A percentile compares a stretch with the other conserved stretches of the same genome.
Evolutionary conservation across 805 yeast species (phyloP).

Genomic region (Cyberlindnera samutprakarnensis): DNA sequence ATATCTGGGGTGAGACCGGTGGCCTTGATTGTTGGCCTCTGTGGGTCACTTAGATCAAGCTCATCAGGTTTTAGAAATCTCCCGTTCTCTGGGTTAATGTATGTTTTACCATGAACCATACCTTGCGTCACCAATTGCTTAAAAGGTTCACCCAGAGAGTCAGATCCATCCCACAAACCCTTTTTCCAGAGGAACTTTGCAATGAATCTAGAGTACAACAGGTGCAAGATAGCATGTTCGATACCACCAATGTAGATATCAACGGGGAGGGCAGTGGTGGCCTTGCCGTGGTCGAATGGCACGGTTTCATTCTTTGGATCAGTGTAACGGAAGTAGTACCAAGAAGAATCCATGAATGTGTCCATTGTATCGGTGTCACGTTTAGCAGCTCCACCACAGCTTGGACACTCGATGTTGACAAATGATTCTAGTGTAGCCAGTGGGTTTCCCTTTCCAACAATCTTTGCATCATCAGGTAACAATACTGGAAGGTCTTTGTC

Average conservation of each 20-base stretch:
- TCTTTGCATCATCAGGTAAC: conserved; percentile 53
- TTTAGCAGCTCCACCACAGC: conserved; percentile 64
- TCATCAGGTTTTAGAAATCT: conserved; percentile 77
- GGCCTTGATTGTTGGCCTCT: conserved; percentile 36
- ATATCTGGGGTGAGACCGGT: conserved; percentile 47
- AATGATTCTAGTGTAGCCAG: conserved; percentile 60
- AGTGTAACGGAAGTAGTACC: conserved; percentile 85
- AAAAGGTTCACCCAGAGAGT: conserved; percentile 70
- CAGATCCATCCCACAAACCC: conserved; percentile 62
- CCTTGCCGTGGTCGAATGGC: conserved; percentile 49
- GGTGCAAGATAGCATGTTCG: conserved; percentile 92
- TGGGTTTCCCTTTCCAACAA: conserved; percentile 56
- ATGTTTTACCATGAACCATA: conserved; percentile 95
- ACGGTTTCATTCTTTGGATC: conserved; percentile 55
- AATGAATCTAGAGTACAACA: conserved; percentile 79
- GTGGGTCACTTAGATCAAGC: conserved; percentile 35
- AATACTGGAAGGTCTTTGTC: conserved; percentile 76
- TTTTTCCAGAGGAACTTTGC: conserved; percentile 66
- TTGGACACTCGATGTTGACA: conserved; percentile 72
- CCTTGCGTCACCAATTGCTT: conserved; percentile 83
- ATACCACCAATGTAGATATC: conserved; percentile 92
- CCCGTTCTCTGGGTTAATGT: conserved; percentile 61
- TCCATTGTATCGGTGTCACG: conserved; percentile 99
- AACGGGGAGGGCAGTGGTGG: conserved; percentile 61
- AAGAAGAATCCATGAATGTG: conserved; percentile 95